phyloP scores from a whole-genome alignment of 2,329 filamentous ascomycete genomes.

The Chaetoscypha palmicola region DNA sequence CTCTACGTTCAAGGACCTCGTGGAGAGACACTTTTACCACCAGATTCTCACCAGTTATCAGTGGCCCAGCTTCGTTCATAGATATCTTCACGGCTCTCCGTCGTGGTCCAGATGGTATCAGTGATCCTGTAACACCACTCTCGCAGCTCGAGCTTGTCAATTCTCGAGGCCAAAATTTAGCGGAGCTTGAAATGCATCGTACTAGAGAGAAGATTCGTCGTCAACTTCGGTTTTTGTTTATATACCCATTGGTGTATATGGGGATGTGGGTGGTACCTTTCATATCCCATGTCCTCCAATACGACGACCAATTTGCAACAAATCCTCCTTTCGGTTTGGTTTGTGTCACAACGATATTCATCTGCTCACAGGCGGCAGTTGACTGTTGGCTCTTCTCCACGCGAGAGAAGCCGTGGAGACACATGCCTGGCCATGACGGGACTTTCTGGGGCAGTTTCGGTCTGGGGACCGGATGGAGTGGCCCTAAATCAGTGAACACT shows the following conservation, averaged over 20 bases:
- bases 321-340: constrained; percentile 51
- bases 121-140: constrained; percentile 10
- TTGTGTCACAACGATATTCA: constrained; percentile 47
- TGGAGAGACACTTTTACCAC: constrained; percentile 15
- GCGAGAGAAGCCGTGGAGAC: constrained; percentile 65
- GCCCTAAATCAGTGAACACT: constrained; percentile 27
- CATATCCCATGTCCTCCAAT: constrained; percentile 53
- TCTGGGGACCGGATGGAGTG: constrained; percentile 28
- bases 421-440: constrained; percentile 40
- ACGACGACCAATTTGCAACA: constrained; percentile 43
- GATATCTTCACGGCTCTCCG: constrained; percentile 22
- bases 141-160: constrained; percentile 25
- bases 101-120: constrained; percentile 11
- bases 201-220: constrained; percentile 52
- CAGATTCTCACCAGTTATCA: constrained; percentile 17
- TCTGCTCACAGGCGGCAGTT: constrained; percentile 59
- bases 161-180: constrained; percentile 26
- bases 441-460: constrained; percentile 30
- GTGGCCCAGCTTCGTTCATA: constrained; percentile 13
- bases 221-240: constrained; percentile 65
- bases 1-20: constrained; percentile 18
- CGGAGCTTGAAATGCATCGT: constrained; percentile 32
- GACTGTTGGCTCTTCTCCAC: constrained; percentile 62
- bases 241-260: constrained; percentile 69
- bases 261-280: constrained; percentile 68